phyloP scores from a whole-genome alignment of 768 basidiomycete species.

The Tylopilus cervinicoccineus region DNA sequence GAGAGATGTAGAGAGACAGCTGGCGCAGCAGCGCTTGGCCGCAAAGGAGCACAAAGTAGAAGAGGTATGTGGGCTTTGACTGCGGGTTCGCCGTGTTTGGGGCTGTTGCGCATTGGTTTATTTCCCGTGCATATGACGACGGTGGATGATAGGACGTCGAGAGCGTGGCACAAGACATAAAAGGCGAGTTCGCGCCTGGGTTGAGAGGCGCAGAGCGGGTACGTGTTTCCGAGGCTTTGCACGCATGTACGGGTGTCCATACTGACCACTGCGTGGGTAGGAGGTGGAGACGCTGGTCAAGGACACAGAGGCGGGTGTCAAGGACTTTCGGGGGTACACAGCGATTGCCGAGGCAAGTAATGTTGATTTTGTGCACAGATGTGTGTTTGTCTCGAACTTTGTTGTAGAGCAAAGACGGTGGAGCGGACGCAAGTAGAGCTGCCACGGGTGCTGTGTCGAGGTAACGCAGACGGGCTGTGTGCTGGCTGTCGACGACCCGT shows the following conservation, averaged over 20 bases:
- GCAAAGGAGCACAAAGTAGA: not conserved
- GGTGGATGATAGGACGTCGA: constrained; percentile 1
- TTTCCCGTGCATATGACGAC: not conserved
- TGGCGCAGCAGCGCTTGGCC: constrained; percentile 15
- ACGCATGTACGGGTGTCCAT: not conserved
- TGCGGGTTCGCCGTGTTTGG: not conserved
- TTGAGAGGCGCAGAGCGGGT: constrained; percentile 12
- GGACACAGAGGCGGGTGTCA: constrained; percentile 1
- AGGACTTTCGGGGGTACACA: not conserved
- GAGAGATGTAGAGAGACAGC: constrained; percentile 20
- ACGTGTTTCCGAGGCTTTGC: not conserved
- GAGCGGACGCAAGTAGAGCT: too few species aligned
- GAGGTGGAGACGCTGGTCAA: constrained; percentile 3
- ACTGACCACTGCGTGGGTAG: not conserved
- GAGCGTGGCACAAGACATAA: not conserved
- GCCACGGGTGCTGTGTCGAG: too few species aligned
- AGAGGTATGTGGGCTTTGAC: constrained; percentile 9
- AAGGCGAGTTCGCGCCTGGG: not conserved
- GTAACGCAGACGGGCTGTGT: not conserved
- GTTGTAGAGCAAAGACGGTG: not conserved
- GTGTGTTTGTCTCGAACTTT: not conserved
- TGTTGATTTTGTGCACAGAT: not conserved
- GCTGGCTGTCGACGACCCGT: too few species aligned
- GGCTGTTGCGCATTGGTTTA: not conserved
- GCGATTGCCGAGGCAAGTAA: not conserved